Percentiles rank a stretch among this genome's conserved stretches.
phyloP scores from a whole-genome alignment of 2,329 filamentous ascomycete genomes.

The Aspergillus udagawae region DNA sequence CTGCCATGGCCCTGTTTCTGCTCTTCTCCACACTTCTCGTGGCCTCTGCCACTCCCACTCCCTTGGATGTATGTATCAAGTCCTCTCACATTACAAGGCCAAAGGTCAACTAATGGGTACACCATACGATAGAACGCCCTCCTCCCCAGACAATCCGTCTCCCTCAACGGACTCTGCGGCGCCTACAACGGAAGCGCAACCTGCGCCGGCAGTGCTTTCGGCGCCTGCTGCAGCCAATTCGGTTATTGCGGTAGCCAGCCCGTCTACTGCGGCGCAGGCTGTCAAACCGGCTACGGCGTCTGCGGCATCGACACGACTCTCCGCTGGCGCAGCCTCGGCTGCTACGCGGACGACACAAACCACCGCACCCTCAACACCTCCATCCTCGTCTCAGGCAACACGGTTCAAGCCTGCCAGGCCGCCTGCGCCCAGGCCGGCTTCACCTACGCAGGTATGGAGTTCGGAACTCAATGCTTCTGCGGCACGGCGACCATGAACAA shows the following conservation, averaged over 20 bases:
- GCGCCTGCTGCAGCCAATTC: slow-evolving; percentile 13
- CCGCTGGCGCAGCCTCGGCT: slow-evolving; percentile 9
- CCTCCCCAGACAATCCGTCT: slow-evolving; percentile 2
- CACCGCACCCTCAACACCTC: slow-evolving; percentile 10
- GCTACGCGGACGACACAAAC: slow-evolving; percentile 11
- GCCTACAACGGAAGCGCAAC: slow-evolving; percentile 9
- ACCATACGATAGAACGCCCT: not conserved
- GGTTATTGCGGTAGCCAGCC: slow-evolving; percentile 13
- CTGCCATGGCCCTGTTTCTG: not conserved
- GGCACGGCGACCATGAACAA: slow-evolving; percentile 12
- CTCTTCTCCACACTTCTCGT: not conserved
- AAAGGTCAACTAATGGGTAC: too few species aligned
- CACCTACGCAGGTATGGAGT: slow-evolving; percentile 10
- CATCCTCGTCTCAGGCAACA: slow-evolving; percentile 1
- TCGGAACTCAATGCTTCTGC: slow-evolving; percentile 13
- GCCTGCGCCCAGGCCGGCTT: slow-evolving; percentile 5
- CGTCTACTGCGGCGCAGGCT: slow-evolving; percentile 17
- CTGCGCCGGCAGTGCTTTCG: slow-evolving; percentile 9
- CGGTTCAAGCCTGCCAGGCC: slow-evolving; percentile 9
- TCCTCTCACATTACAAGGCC: too few species aligned
- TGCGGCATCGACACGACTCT: slow-evolving; percentile 10
- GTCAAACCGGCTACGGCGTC: slow-evolving; percentile 14
- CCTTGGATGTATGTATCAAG: not conserved
- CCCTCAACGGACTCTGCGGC: slow-evolving; percentile 6
- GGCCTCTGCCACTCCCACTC: slow-evolving; percentile 2